Base-by-base conservation (phyloP, 805 yeast genomes). In the Candida coquimbonensis region DNA sequence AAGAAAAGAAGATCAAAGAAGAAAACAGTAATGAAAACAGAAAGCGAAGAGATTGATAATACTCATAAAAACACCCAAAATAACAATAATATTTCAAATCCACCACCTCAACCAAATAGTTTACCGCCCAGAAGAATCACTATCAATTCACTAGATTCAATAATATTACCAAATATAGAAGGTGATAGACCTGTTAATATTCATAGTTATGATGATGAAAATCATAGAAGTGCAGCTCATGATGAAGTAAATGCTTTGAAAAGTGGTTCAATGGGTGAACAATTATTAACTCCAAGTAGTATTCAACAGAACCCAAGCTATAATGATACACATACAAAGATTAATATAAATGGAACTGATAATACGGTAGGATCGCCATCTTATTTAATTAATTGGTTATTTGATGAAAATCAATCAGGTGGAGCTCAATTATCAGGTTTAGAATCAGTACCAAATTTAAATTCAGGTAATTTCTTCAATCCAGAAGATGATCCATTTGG, bases 401-500 rank as follows among this genome's bases (percentile, higher is more conserved):
- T 57, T 46, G 63, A 59, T 41, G 62, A 57, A 7, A 50, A 50
- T 16, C 47, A 49, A 35, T 49, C 13, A 2, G n/a, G 49, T 14
- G 43, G 43, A 3, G 36, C 43, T 14, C 51, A 53, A 3, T 17
- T 47, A 7, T 36, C 42, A 3, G 17, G 32, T 8, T 24, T 47
- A 3, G 58, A 56, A 12, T 35, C 53, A 2, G 49, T 48, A 1
- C 57, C 61, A 21, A 49, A 44, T 16, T 34, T 58, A 40, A 46
- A 39, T 29, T 38, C 45, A 37, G 62, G 60, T 7, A 56, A 54
- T 41, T 59, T 59, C 36, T 59, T 54, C 49, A 56, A 56, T 41
- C 55, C 58, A 16, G 61, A 58, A 25, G 61, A 59, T 40, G 63
- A 59, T 51, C 62, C 62, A 33, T 59, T 59, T 45, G 60, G 60